Percentiles rank a stretch among this genome's conserved stretches.
Conservation (phyloP, 768 basidiomycete genomes). For the Goffeauzyma gilvescens region DNA sequence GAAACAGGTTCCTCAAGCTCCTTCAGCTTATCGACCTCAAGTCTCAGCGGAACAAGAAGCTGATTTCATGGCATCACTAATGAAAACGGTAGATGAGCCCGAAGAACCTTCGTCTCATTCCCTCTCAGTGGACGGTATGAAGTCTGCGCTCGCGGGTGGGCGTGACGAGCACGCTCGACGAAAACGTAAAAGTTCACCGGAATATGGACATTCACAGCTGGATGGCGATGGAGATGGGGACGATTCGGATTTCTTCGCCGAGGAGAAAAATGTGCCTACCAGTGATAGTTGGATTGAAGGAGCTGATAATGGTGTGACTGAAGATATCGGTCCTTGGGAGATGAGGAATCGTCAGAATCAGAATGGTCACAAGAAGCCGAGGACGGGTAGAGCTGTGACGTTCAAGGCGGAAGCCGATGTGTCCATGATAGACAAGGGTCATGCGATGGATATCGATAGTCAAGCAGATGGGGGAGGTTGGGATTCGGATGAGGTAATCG, state of each 20-base stretch:
- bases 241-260: conserved; percentile 19
- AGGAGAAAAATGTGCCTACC: conserved; percentile 9
- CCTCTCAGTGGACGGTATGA: too few species aligned
- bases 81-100: conserved; percentile 43
- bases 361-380: background rate
- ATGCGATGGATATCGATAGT: too few species aligned
- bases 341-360: background rate
- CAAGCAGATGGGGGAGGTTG: too few species aligned
- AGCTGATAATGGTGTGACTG: background rate
- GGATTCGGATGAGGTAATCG: conserved; percentile 13
- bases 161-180: too few species aligned
- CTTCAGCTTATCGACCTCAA: conserved; percentile 52
- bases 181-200: conserved; percentile 38
- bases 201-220: too few species aligned
- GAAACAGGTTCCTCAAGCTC: too few species aligned
- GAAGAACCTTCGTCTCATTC: too few species aligned
- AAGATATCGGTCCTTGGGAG: conserved; percentile 1
- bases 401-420: too few species aligned
- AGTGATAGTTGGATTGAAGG: background rate
- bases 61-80: conserved; percentile 68
- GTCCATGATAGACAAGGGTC: too few species aligned
- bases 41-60: conserved; percentile 62
- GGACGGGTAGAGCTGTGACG: too few species aligned
- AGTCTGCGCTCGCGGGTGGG: too few species aligned
- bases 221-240: too few species aligned